Percentiles rank a stretch among this genome's conserved stretches.
Conservation (phyloP, 1,284 basidiomycete genomes). For the Trichosporon asahii region DNA sequence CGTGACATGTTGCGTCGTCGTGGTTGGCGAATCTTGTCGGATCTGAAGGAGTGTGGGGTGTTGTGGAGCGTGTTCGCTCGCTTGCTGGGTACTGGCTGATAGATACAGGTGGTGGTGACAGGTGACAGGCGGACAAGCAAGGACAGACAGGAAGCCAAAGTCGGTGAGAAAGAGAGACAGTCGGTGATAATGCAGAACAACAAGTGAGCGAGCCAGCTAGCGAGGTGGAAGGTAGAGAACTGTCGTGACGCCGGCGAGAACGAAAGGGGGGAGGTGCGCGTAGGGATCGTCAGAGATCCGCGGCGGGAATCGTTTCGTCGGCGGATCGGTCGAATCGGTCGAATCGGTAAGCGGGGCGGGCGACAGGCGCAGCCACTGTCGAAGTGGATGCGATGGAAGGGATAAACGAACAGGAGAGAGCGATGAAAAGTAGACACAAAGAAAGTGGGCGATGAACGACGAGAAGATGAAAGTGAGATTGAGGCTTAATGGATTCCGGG, state of each 20-base stretch:
- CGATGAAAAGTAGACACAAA: too few relatives aligned
- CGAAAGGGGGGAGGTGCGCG: background rate
- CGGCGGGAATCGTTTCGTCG: background rate
- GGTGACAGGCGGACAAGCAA: background rate
- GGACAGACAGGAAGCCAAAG: constrained; percentile 1
- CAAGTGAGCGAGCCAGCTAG: background rate
- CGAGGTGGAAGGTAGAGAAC: background rate
- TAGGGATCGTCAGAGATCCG: background rate
- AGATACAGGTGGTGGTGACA: too few relatives aligned
- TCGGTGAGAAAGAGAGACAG: background rate
- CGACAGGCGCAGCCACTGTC: too few relatives aligned
- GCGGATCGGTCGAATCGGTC: too few relatives aligned
- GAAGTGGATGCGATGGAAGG: too few relatives aligned
- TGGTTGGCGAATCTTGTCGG: background rate
- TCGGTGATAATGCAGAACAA: background rate
- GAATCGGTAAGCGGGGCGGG: too few relatives aligned
- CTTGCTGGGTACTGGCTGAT: too few relatives aligned
- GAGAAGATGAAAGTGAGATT: background rate
- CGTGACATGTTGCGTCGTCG: background rate
- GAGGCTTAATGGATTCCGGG: background rate
- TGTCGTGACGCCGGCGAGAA: background rate
- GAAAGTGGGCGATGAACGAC: background rate
- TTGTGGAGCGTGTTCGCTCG: background rate
- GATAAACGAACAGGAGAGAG: too few relatives aligned
- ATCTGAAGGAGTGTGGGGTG: background rate